Conservation (phyloP, 1,284 basidiomycete species). For the Naganishia albida region DNA sequence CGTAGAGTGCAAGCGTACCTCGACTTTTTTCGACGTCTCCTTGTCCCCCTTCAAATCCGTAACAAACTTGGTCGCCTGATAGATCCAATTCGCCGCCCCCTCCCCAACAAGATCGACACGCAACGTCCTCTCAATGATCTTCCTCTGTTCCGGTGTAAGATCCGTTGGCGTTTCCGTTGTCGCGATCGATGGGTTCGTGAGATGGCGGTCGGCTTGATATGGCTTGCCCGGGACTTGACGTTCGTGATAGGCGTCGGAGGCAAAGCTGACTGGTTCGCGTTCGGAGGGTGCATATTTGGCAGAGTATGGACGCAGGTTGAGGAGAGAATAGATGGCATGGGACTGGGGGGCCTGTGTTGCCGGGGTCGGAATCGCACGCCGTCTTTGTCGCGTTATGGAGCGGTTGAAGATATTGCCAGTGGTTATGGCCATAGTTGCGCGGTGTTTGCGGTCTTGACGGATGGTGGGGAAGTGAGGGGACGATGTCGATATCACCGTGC, state of each 20-base stretch:
- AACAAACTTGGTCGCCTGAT: constrained; percentile 70
- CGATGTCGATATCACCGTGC: background rate
- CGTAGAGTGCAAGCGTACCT: constrained; percentile 60
- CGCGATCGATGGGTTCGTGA: constrained; percentile 35
- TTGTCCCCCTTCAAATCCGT: constrained; percentile 68
- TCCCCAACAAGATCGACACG: constrained; percentile 92
- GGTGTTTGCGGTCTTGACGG: background rate
- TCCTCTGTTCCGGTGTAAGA: constrained; percentile 44
- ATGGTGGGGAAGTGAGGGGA: background rate
- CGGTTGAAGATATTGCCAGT: constrained; percentile 3
- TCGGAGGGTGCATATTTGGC: constrained; percentile 16
- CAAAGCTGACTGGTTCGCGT: constrained; percentile 10
- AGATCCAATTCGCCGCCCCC: constrained; percentile 90
- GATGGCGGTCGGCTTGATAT: constrained; percentile 12
- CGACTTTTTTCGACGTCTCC: constrained; percentile 67
- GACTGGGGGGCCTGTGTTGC: background rate
- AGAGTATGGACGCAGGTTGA: constrained; percentile 17
- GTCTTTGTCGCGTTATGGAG: constrained; percentile 11
- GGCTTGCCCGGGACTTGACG: constrained; percentile 20
- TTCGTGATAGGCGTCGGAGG: constrained; percentile 22
- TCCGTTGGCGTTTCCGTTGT: constrained; percentile 43
- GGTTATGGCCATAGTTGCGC: background rate
- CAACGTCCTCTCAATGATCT: constrained; percentile 56
- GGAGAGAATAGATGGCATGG: background rate
- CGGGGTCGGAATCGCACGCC: background rate